Conservation (phyloP, 108 stramenopile species). For the Seminavis robusta region DNA sequence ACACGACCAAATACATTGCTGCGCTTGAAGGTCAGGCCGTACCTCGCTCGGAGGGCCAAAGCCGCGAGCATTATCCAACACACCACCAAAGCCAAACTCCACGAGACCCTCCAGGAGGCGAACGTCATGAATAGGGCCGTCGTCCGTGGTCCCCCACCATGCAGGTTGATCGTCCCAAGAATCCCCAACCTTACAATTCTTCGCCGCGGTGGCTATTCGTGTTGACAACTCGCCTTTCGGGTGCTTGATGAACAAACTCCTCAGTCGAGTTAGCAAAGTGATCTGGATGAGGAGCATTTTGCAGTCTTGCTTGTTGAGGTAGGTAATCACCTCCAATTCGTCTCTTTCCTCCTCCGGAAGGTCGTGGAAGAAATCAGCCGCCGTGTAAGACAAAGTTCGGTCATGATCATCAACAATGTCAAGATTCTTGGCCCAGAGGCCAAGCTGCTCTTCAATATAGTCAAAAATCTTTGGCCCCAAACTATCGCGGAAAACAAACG, state of each 20-base stretch:
- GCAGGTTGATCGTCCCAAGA: slow-evolving; percentile 51
- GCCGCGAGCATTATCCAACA: no score
- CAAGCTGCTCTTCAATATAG: slow-evolving; percentile 63
- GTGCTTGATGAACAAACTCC: slow-evolving; percentile 54
- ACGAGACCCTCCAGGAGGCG: no score
- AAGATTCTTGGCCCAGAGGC: slow-evolving; percentile 29
- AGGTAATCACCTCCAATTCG: slow-evolving; percentile 33
- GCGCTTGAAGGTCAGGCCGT: no score
- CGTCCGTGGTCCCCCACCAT: neutral
- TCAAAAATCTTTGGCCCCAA: slow-evolving; percentile 60
- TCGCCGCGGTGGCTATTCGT: slow-evolving; percentile 39
- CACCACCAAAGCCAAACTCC: no score
- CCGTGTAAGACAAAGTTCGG: slow-evolving; percentile 40
- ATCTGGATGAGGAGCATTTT: slow-evolving; percentile 62
- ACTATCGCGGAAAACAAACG: slow-evolving; percentile 42
- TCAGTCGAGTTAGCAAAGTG: slow-evolving; percentile 57
- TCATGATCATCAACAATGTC: slow-evolving; percentile 49
- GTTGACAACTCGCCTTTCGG: slow-evolving; percentile 26
- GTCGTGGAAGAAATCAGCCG: slow-evolving; percentile 37
- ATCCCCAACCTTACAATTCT: slow-evolving; percentile 31
- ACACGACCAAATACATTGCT: no score
- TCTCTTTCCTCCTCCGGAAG: slow-evolving; percentile 26
- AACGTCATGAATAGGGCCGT: no score
- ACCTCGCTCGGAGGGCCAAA: no score
- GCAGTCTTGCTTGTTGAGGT: slow-evolving; percentile 61